Evolutionary conservation across 2,329 filamentous ascomycete species (phyloP), one percentile per base, ranked within the genome.

Genomic region (Canariomyces notabilis): DNA sequence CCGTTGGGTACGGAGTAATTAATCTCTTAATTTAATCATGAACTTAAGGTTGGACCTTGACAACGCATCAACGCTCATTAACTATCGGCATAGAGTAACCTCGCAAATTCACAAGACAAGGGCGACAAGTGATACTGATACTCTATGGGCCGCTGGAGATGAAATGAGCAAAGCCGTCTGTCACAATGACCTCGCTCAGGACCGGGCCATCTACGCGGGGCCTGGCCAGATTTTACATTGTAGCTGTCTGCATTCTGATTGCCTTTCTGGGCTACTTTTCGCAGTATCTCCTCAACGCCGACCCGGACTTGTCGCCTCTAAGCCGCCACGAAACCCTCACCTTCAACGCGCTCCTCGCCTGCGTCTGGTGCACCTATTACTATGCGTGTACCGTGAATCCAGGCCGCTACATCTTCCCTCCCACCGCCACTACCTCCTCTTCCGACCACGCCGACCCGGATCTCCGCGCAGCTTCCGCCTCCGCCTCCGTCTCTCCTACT

Each of bases 331-430:
- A 91, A 63, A 70, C 75, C 11, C 64, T 78, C 57, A 63, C 75
- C 51, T 85, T 90, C 68, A 91, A 93, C 67, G 44, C 62, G 26
- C 69, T 87, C 15, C 71, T 90, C 15, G 56, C 72, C 15, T 76
- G 76, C 52, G 72, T 89, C 16, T 83, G 84, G 73, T 76, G 79
- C 59, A 83, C 80, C 41, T 93, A 91, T 69, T 81, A 79, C 61
- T 70, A 68, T 46, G 72, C 79, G 40, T 76, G 78, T 57, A 73
- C 71, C 42, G 70, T 79, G 56, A 71, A 82, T 52, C 77, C 80
- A 0, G 81, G 80, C 39, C 71, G 70, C 15, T 80, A 77, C 57
- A 53, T 61, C 48, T 77, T 77, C 51, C 59, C 67, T 29, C n/a
- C n/a, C 18, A 35, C 55, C 8, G 32, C 48, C 19, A 51, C 21